phyloP scores from a whole-genome alignment of 2,329 filamentous ascomycete species.

The Coniochaeta prunicola region DNA sequence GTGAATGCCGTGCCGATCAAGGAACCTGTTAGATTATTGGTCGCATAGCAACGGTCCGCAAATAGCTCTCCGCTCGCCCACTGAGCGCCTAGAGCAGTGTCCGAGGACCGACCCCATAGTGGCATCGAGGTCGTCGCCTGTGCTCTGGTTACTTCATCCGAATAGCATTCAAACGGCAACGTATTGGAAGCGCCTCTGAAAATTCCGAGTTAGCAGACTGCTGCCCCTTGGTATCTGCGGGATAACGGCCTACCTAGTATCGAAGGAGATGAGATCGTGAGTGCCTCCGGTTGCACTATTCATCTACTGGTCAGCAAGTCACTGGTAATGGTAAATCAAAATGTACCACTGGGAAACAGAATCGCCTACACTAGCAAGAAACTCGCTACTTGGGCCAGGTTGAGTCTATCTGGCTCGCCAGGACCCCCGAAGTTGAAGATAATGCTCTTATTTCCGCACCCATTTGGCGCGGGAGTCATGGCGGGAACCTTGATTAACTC shows the following conservation, averaged over 20 bases:
- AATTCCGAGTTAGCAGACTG: background rate
- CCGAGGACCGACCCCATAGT: background rate
- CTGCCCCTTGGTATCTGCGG: background rate
- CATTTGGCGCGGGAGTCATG: constrained; percentile 19
- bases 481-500: constrained; percentile 24
- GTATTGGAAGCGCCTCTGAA: constrained; percentile 13
- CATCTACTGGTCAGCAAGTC: background rate
- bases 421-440: constrained; percentile 32
- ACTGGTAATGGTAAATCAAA: too few relatives aligned
- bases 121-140: background rate
- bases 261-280: constrained; percentile 15
- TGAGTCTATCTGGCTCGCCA: constrained; percentile 9
- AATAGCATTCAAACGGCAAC: constrained; percentile 13
- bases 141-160: background rate
- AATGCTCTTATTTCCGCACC: too few relatives aligned
- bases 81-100: constrained; percentile 8
- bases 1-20: constrained; percentile 24
- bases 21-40: constrained; percentile 14
- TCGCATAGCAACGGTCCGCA: constrained; percentile 16
- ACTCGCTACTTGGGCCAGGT: background rate
- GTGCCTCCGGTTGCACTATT: constrained; percentile 11
- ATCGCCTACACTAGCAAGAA: background rate
- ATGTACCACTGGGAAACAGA: background rate
- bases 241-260: constrained; percentile 9
- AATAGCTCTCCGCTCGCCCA: constrained; percentile 12